Conservation (phyloP, 768 basidiomycete genomes). For the Pleurotus citrinopileatus region DNA sequence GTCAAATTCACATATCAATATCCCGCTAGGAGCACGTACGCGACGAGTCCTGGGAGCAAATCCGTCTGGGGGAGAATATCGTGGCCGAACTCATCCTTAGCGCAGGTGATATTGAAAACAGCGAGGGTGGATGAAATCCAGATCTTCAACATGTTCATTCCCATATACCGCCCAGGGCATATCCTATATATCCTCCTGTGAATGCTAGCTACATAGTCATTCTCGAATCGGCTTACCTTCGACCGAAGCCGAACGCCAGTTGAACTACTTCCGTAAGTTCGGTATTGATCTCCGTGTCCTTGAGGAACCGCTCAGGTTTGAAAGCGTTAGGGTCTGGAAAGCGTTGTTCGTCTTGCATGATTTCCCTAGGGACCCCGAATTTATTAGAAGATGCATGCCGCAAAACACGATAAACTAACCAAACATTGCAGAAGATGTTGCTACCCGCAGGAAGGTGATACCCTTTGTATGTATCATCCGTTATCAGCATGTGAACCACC, state of each 20-base stretch:
- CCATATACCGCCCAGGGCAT: conserved; percentile 11
- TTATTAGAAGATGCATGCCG: not conserved
- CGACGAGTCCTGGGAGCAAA: not conserved
- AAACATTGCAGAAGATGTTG: not conserved
- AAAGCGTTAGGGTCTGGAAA: conserved; percentile 19
- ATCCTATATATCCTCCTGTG: not conserved
- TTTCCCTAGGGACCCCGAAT: not conserved
- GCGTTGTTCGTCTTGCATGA: conserved; percentile 12
- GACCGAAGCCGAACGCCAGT: not conserved
- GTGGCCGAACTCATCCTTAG: conserved; percentile 3
- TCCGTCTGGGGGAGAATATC: not conserved
- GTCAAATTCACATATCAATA: not conserved
- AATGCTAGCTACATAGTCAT: not conserved
- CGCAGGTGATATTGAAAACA: conserved; percentile 10
- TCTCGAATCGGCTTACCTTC: not conserved
- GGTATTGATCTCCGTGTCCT: conserved; percentile 15
- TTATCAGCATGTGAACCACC: not conserved
- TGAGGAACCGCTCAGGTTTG: conserved; percentile 18
- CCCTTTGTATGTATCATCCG: not conserved
- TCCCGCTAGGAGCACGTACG: not conserved
- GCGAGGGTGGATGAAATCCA: conserved; percentile 5
- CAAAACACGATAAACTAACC: not conserved
- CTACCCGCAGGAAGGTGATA: not conserved
- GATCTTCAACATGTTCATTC: conserved; percentile 1
- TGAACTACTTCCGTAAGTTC: not conserved